phyloP scores from a whole-genome alignment of 1,284 basidiomycete genomes.

The Ganoderma multipileum region DNA sequence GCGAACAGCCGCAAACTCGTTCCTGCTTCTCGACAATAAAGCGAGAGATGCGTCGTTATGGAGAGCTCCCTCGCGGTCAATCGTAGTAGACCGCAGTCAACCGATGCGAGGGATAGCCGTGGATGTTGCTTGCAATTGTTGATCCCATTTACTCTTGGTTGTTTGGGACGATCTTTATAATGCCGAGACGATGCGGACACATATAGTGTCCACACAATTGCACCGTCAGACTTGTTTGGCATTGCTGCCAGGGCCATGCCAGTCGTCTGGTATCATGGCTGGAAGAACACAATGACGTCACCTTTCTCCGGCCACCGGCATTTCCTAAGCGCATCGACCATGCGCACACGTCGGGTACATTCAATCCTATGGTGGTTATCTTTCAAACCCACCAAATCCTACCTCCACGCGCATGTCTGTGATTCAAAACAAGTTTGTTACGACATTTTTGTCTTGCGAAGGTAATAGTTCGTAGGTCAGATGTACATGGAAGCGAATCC shows the following conservation, averaged over 20 bases:
- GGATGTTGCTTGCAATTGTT: too few species aligned
- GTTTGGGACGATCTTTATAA: too few species aligned
- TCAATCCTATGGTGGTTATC: not conserved
- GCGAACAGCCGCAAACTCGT: not conserved
- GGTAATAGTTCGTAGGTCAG: not conserved
- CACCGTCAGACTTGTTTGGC: too few species aligned
- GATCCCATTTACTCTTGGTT: too few species aligned
- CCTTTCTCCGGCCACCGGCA: not conserved
- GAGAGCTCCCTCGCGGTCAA: not conserved
- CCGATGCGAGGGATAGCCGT: not conserved
- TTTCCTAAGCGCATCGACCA: constrained; percentile 1
- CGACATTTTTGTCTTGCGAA: not conserved
- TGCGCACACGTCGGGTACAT: not conserved
- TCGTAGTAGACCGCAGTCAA: not conserved
- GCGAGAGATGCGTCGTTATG: not conserved
- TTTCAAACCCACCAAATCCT: not conserved
- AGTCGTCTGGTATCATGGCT: not conserved
- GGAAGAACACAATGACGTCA: not conserved
- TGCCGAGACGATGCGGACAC: too few species aligned
- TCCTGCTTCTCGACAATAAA: not conserved
- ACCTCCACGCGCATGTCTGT: not conserved
- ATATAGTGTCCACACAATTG: too few species aligned
- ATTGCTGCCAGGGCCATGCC: too few species aligned
- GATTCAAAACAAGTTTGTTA: not conserved
- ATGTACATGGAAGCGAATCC: not conserved